Base-by-base conservation (phyloP, 1,139 yeast species). In the Magnusiomyces starmeri region DNA sequence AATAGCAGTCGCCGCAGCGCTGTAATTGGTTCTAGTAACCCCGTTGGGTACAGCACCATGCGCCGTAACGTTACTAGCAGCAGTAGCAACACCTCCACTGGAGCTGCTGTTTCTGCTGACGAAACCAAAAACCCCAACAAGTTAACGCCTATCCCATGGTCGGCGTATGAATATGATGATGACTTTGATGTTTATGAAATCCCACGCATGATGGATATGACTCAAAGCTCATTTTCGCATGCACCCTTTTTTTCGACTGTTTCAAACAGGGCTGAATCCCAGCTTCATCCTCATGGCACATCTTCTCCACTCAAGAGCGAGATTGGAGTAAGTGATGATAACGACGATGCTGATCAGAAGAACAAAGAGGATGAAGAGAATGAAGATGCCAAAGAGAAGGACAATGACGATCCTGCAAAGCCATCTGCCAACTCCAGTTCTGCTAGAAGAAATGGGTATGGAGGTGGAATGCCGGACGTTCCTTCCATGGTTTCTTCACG, bases 1-100 rank as follows among this genome's bases (percentile, higher is more conserved):
- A 35, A 34, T 26, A 39, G 42, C n/a, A 46, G 43, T 24, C 42
- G 49, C 27, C 44, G 50, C 45, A 24, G 45, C 20, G 32, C 20
- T 16, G 22, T 20, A 16, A 35, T n/a, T 14, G 42, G 42, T 18
- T 20, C 22, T 26, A 41, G 26, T 21, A 41, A n/a, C n/a, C 37
- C 37, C n/a, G 37, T 32, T 32, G 37, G 22, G n/a, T 16, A 25
- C n/a, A 12, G 10, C 3, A 8, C 18, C 4, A 24, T 29, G 14
- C 14, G 22, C 20, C 32, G 48, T 12, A 22, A 25, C 8, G 41
- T 16, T 24, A 21, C 48, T 18, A 42, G 22, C n/a, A 16, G n/a
- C 6, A 16, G 32, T 12, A 21, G 32, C 27, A 4, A 9, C 10
- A 21, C 20, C 12, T 22, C 20, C 8, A n/a, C 44, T 21, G 25